Conservation (phyloP, 495 filamentous ascomycete genomes). For the Neurospora sp. region DNA sequence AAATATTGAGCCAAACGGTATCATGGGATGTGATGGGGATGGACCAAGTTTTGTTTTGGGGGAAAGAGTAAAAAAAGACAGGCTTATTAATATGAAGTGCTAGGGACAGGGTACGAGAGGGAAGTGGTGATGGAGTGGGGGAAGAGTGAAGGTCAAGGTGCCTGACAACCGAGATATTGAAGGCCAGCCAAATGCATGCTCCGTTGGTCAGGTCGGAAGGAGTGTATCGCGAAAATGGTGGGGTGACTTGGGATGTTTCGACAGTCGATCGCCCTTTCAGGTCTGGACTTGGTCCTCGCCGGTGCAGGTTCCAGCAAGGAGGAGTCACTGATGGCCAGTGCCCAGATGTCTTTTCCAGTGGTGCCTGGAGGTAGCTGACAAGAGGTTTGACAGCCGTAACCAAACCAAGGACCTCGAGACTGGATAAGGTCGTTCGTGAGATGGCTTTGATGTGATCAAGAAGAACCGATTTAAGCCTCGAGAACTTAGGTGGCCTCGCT, state of each 20-base stretch:
- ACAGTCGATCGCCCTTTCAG: neutral
- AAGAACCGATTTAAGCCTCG: neutral
- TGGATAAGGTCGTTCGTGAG: neutral
- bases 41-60: neutral
- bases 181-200: neutral
- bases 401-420: neutral
- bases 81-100: neutral
- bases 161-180: neutral
- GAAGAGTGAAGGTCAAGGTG: neutral
- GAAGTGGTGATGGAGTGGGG: conserved; percentile 2
- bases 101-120: neutral
- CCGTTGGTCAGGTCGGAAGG: neutral
- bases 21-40: conserved; percentile 6
- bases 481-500: neutral
- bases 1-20: conserved; percentile 19
- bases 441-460: neutral
- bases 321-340: neutral
- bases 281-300: neutral
- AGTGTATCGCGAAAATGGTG: neutral
- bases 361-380: neutral
- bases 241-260: neutral
- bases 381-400: neutral
- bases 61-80: neutral
- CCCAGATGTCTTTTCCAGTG: neutral
- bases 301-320: neutral